phyloP scores from a whole-genome alignment of 768 basidiomycete genomes.

The Trametes coccinea region DNA sequence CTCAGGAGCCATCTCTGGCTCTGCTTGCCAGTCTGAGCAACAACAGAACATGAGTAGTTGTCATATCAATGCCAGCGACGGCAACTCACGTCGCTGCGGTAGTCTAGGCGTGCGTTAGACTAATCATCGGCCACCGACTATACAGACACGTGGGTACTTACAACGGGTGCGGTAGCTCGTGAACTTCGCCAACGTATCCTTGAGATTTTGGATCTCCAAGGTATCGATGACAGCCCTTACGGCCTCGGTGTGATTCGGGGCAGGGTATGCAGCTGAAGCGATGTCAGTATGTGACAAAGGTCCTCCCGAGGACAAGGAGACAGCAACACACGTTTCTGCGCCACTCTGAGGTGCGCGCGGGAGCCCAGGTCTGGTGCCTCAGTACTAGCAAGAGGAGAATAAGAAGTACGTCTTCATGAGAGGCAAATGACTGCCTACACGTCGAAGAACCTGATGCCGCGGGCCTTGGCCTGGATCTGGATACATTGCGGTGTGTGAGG shows the following conservation, averaged over 20 bases:
- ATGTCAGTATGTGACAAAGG: slow-evolving; percentile 22
- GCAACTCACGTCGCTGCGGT: slow-evolving; percentile 67
- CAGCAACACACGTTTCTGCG: slow-evolving; percentile 41
- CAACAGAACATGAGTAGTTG: not conserved
- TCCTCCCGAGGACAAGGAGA: slow-evolving; percentile 10
- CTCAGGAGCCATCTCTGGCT: slow-evolving; percentile 78
- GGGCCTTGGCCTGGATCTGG: slow-evolving; percentile 76
- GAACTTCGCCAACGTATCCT: slow-evolving; percentile 63
- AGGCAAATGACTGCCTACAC: slow-evolving; percentile 46
- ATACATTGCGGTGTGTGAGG: slow-evolving; percentile 6
- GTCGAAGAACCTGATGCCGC: slow-evolving; percentile 84
- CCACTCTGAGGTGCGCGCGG: slow-evolving; percentile 38
- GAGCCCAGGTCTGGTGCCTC: slow-evolving; percentile 66
- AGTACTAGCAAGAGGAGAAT: slow-evolving; percentile 49
- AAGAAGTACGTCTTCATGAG: slow-evolving; percentile 7
- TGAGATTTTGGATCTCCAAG: slow-evolving; percentile 65
- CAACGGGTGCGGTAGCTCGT: slow-evolving; percentile 74
- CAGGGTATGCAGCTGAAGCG: slow-evolving; percentile 52
- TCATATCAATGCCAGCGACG: not conserved
- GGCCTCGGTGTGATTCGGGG: slow-evolving; percentile 59
- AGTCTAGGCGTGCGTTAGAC: slow-evolving; percentile 44
- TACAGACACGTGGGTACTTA: slow-evolving; percentile 35
- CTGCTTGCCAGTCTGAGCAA: slow-evolving; percentile 64
- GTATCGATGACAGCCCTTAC: slow-evolving; percentile 63
- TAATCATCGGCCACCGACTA: slow-evolving; percentile 3